A percentile compares a stretch with the other conserved stretches of the same genome.
Evolutionary conservation across 108 stramenopile genomes (phyloP).

Genomic region (Stephanodiscus minutulus): DNA sequence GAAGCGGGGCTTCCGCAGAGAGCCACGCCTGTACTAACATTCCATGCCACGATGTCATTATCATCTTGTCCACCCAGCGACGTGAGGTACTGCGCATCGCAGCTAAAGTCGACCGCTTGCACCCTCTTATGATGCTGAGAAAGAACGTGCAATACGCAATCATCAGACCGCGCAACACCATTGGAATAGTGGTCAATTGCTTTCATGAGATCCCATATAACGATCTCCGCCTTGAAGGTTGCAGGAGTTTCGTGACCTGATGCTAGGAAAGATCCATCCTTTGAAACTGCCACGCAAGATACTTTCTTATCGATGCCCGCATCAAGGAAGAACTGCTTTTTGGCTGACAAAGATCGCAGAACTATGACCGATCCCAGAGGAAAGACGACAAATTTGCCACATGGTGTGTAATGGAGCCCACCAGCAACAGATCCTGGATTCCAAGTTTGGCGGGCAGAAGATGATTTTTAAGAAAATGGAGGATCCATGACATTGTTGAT

Average conservation of each 20-base stretch:
- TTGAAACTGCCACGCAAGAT: slow-evolving; percentile 69
- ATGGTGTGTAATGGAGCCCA: slow-evolving; percentile 78
- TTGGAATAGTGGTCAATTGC: slow-evolving; percentile 51
- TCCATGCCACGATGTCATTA: slow-evolving; percentile 91
- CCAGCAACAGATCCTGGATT: slow-evolving; percentile 53
- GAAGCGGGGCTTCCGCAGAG: slow-evolving; percentile 82
- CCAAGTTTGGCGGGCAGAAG: background rate
- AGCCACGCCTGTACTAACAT: slow-evolving; percentile 59
- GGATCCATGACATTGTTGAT: background rate
- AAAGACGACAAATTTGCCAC: slow-evolving; percentile 68
- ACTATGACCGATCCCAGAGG: slow-evolving; percentile 57
- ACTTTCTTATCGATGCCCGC: slow-evolving; percentile 75
- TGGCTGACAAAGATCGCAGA: slow-evolving; percentile 43
- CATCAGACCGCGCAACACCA: slow-evolving; percentile 33
- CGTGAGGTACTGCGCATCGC: slow-evolving; percentile 61
- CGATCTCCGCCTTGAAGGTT: slow-evolving; percentile 65
- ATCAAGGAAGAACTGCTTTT: slow-evolving; percentile 68
- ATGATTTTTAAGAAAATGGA: background rate
- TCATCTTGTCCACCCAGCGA: slow-evolving; percentile 88
- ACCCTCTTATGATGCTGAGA: slow-evolving; percentile 76
- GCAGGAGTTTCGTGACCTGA: slow-evolving; percentile 68
- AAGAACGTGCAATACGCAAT: slow-evolving; percentile 63
- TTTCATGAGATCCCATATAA: slow-evolving; percentile 75
- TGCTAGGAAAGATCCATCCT: slow-evolving; percentile 70
- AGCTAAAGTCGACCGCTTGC: slow-evolving; percentile 67